Conservation (phyloP, 2,329 filamentous ascomycete genomes). For the Alternaria gansuensis region DNA sequence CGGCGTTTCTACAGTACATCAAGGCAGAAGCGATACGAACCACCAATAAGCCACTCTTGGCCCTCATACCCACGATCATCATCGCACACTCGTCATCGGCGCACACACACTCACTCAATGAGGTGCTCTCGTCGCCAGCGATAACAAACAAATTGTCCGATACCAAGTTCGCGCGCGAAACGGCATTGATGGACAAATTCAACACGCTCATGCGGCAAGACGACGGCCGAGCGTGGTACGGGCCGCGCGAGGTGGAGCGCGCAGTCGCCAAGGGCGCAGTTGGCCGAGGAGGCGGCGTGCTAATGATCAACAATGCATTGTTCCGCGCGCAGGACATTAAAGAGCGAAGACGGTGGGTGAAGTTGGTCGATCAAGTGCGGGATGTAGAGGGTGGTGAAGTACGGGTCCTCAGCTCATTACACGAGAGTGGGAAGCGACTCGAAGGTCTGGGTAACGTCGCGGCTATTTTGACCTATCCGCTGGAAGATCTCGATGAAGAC, state of each 20-base stretch:
- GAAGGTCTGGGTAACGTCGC: constrained; percentile 87
- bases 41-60: constrained; percentile 75
- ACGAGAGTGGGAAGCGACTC: constrained; percentile 88
- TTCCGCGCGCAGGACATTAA: constrained; percentile 84
- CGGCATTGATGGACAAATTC: constrained; percentile 84
- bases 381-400: constrained; percentile 84
- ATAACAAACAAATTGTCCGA: constrained; percentile 81
- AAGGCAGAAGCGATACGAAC: constrained; percentile 68
- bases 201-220: constrained; percentile 80
- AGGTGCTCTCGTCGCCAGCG: constrained; percentile 83
- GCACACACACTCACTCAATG: constrained; percentile 85
- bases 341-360: constrained; percentile 81
- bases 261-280: constrained; percentile 90
- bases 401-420: constrained; percentile 87
- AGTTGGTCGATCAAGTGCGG: constrained; percentile 86
- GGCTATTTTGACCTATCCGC: constrained; percentile 87
- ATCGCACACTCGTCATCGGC: constrained; percentile 87
- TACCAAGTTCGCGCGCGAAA: constrained; percentile 87
- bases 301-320: constrained; percentile 86
- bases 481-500: constrained; percentile 78
- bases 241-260: constrained; percentile 78
- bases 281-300: constrained; percentile 80
- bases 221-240: constrained; percentile 91
- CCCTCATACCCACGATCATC: constrained; percentile 68
- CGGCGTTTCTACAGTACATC: constrained; percentile 80